Base-by-base conservation (phyloP, 805 yeast species). In the Candida krabiensis region DNA sequence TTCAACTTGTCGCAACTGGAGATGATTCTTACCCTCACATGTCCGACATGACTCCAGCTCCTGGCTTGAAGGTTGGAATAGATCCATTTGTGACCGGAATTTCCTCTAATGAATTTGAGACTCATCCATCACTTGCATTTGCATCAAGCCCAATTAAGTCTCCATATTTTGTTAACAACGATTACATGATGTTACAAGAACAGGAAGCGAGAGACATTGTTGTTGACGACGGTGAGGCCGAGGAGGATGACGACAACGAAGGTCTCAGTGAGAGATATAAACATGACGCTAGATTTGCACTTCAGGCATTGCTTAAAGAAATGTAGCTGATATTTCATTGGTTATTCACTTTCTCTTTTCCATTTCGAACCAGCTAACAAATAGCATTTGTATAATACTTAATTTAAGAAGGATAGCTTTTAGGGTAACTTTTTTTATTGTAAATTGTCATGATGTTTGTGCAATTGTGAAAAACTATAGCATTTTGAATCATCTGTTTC, bases 41-140 rank as follows among this genome's bases (percentile, higher is more conserved):
- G 16, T 38, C 30, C 15, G 33, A 18, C 30, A 29, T 32, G 37
- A 40, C 30, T n/a, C 55, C 48, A 4, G 52, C 51, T 2, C 50
- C 52, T 7, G 59, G 59, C 3, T 43, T 56, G 21, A 52, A 49
- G 30, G 37, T 53, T 9, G 59, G 58, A 4, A 46, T 54, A 24
- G 61, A 56, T 38, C 61, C 61, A n/a, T 56, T 47, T 34, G 59
- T 56, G 25, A 48, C 47, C 22, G 58, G 61, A 6, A 45, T 56
- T 8, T 48, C 58, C 8, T 48, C 55, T 13, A 52, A 52, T 29
- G 60, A 53, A 32, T 52, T 50, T 29, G 61, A 56, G 35, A 44
- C 47, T 17, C 49, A 41, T 18, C 49, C 53, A 2, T 21, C 47
- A 19, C 7, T 19, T 13, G 24, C 26, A 9, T 13, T 39, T 22